Conservation (phyloP, 1,284 basidiomycete species). For the Apiotrichum porosum region DNA sequence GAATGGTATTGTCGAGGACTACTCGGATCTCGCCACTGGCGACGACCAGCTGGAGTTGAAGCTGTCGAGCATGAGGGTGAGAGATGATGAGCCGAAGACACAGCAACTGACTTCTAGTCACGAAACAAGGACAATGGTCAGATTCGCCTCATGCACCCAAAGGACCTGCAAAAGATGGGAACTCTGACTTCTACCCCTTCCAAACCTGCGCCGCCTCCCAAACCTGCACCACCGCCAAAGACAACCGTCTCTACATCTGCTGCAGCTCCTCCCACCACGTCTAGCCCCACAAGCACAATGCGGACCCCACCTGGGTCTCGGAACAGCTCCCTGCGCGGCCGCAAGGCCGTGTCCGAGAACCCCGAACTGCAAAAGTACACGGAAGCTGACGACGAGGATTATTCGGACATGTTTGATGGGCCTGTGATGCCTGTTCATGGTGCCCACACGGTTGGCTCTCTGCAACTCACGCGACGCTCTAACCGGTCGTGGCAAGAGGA, state of each 20-base stretch:
- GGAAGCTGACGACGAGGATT: constrained; percentile 78
- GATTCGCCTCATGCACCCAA: constrained; percentile 75
- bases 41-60: constrained; percentile 86
- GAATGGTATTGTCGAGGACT: constrained; percentile 60
- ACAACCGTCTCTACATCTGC: not conserved
- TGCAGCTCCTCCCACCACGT: not conserved
- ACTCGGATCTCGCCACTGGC: constrained; percentile 75
- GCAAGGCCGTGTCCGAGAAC: constrained; percentile 20
- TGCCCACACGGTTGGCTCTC: constrained; percentile 15
- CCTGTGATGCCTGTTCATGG: constrained; percentile 28
- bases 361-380: constrained; percentile 67
- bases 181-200: constrained; percentile 24
- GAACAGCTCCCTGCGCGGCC: constrained; percentile 29
- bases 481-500: constrained; percentile 81
- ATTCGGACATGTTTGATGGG: constrained; percentile 76
- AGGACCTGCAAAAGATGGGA: constrained; percentile 60
- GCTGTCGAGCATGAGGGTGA: constrained; percentile 73
- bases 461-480: constrained; percentile 69
- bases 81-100: not conserved
- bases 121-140: constrained; percentile 5
- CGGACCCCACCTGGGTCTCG: constrained; percentile 37
- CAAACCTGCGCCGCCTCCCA: not conserved
- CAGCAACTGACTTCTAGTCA: no score
- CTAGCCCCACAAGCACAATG: constrained; percentile 4
- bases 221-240: not conserved